Percentiles rank a stretch among this genome's conserved stretches.
Conservation (phyloP, 805 yeast genomes). For the Schizosaccharomyces octosporus region DNA sequence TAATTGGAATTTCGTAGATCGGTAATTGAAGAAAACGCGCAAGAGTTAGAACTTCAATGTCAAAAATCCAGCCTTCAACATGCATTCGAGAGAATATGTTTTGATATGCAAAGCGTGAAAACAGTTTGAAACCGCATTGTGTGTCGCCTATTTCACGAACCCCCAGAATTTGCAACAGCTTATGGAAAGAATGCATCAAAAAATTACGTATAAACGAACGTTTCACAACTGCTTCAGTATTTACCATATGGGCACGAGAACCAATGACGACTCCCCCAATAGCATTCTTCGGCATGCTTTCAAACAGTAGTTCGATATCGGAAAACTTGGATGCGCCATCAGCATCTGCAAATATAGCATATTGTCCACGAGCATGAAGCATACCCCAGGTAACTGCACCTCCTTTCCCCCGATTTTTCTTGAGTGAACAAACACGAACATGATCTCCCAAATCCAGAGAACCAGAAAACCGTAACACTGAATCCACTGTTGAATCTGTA, state of each 20-base stretch:
- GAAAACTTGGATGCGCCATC: constrained; percentile 80
- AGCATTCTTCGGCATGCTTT: constrained; percentile 17
- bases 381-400: constrained; percentile 89
- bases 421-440: constrained; percentile 46
- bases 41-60: constrained; percentile 69
- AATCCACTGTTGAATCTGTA: constrained; percentile 49
- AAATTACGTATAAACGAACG: constrained; percentile 70
- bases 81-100: constrained; percentile 71
- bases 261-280: constrained; percentile 57
- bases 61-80: constrained; percentile 96
- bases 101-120: constrained; percentile 41
- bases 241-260: constrained; percentile 88
- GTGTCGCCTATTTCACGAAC: constrained; percentile 72
- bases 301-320: constrained; percentile 22
- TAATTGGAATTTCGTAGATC: constrained; percentile 58
- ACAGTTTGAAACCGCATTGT: constrained; percentile 91
- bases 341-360: constrained; percentile 78
- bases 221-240: constrained; percentile 88
- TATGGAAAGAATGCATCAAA: constrained; percentile 77
- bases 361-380: constrained; percentile 45
- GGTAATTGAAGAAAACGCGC: constrained; percentile 47
- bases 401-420: constrained; percentile 71
- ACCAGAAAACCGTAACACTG: constrained; percentile 35
- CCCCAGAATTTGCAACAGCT: constrained; percentile 70
- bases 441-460: constrained; percentile 23